Evolutionary conservation across 2,329 filamentous ascomycete genomes (phyloP).

Genomic region (Xylariaceae sp.): DNA sequence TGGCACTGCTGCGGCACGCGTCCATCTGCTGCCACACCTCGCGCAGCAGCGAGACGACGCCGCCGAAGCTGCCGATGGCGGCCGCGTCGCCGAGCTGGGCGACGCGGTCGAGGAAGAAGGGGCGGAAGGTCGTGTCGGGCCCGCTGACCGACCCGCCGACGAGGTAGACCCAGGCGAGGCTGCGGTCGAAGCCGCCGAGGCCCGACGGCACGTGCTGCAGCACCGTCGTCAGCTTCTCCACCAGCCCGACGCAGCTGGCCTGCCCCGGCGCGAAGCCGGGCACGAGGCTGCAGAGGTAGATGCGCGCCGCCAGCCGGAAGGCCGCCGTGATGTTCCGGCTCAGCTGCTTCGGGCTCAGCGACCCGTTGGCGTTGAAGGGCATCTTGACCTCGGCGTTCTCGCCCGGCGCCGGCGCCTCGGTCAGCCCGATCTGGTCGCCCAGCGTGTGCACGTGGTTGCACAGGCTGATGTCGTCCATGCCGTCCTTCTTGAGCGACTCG

Average conservation of each 20-base stretch:
- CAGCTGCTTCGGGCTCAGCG: constrained; percentile 74
- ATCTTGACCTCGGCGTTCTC: constrained; percentile 52
- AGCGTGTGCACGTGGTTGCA: constrained; percentile 87
- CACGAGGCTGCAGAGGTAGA: constrained; percentile 94
- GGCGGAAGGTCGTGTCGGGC: constrained; percentile 65
- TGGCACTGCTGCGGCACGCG: constrained; percentile 31
- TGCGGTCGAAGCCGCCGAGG: constrained; percentile 76
- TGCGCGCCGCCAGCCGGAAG: constrained; percentile 85
- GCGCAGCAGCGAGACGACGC: constrained; percentile 67
- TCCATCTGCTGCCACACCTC: constrained; percentile 82
- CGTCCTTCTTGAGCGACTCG: constrained; percentile 75
- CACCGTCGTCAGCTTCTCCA: constrained; percentile 68
- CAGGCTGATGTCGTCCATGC: constrained; percentile 77
- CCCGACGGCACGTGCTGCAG: constrained; percentile 80
- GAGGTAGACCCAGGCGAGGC: constrained; percentile 87
- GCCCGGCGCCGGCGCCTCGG: constrained; percentile 57
- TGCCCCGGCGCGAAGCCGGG: constrained; percentile 77
- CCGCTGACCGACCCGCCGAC: constrained; percentile 75
- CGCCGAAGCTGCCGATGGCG: constrained; percentile 76
- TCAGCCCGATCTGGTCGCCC: constrained; percentile 76
- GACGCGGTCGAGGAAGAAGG: constrained; percentile 69
- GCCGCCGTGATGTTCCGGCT: constrained; percentile 82
- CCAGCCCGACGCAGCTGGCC: constrained; percentile 64
- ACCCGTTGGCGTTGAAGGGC: constrained; percentile 61
- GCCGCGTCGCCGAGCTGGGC: constrained; percentile 68